Percentiles rank a stretch among this genome's conserved stretches.
Evolutionary conservation across 2,329 filamentous ascomycete genomes (phyloP).

Genomic region (Scedosporium apiospermum): DNA sequence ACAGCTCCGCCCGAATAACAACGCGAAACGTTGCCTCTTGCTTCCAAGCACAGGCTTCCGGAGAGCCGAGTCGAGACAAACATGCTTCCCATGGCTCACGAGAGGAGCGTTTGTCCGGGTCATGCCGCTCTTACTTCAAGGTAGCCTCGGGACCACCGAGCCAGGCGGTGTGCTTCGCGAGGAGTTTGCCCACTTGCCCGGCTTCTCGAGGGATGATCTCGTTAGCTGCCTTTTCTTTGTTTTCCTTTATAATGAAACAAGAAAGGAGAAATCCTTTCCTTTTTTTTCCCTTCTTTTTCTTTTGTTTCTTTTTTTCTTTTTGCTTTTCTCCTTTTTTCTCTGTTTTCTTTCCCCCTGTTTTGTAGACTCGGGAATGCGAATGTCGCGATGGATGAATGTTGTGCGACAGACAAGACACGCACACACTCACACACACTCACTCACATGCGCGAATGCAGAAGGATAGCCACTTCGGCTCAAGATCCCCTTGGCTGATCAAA

Average conservation of each 20-base stretch:
- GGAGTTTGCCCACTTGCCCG: neutral
- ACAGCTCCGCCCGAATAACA: neutral
- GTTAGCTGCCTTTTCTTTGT: too few species aligned
- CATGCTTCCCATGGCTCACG: neutral
- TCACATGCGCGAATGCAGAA: neutral
- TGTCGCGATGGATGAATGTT: neutral
- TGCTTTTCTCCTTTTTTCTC: neutral
- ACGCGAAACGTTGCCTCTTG: neutral
- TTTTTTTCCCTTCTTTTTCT: neutral
- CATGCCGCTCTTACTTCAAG: neutral
- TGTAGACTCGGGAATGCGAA: neutral
- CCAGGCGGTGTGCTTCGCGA: neutral
- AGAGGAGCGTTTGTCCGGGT: neutral
- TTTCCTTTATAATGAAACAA: too few species aligned
- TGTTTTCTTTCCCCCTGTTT: neutral
- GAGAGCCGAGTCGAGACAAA: neutral
- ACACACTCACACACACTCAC: neutral
- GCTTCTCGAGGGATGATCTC: neutral
- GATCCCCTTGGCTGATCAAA: neutral
- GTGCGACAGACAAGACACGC: neutral
- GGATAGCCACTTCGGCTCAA: neutral
- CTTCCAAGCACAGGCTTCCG: neutral
- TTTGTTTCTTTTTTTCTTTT: neutral
- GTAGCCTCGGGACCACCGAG: too few species aligned
- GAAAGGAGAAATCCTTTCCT: too few species aligned